A percentile compares a stretch with the other conserved stretches of the same genome.
Conservation (phyloP, 2,329 filamentous ascomycete species). For the Phyllosticta capitalensis region DNA sequence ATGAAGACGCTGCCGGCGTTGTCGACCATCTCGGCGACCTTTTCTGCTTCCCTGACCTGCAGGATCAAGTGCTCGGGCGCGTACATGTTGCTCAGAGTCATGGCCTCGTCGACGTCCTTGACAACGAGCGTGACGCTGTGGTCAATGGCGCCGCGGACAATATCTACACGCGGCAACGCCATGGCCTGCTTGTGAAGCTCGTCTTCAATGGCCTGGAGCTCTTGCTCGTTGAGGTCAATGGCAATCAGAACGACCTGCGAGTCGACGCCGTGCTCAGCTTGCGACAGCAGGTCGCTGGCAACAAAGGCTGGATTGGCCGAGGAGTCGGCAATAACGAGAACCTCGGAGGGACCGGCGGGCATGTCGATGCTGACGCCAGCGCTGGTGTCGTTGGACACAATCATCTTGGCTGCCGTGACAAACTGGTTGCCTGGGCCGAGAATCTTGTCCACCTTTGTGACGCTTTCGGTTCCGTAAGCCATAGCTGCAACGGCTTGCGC, state of each 20-base stretch:
- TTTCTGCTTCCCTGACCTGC: conserved; percentile 69
- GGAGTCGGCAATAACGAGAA: conserved; percentile 89
- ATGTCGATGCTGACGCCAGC: conserved; percentile 95
- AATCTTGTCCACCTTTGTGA: conserved; percentile 98
- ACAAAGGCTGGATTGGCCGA: conserved; percentile 88
- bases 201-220: conserved; percentile 77
- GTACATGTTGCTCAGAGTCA: conserved; percentile 81
- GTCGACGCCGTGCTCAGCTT: conserved; percentile 94
- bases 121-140: conserved; percentile 84
- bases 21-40: conserved; percentile 66
- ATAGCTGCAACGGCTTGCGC: conserved; percentile 93
- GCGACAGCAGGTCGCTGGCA: conserved; percentile 84
- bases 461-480: conserved; percentile 91
- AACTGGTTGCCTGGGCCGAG: conserved; percentile 97
- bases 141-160: conserved; percentile 79
- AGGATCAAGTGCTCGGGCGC: conserved; percentile 95
- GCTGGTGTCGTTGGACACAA: conserved; percentile 93
- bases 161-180: conserved; percentile 81
- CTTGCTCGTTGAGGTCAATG: conserved; percentile 62
- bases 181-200: conserved; percentile 82
- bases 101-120: conserved; percentile 64
- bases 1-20: conserved; percentile 96
- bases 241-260: conserved; percentile 90
- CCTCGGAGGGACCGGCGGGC: conserved; percentile 93
- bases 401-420: conserved; percentile 97